phyloP scores from a whole-genome alignment of 257 asterid species.

The Hygrophila difformis region DNA sequence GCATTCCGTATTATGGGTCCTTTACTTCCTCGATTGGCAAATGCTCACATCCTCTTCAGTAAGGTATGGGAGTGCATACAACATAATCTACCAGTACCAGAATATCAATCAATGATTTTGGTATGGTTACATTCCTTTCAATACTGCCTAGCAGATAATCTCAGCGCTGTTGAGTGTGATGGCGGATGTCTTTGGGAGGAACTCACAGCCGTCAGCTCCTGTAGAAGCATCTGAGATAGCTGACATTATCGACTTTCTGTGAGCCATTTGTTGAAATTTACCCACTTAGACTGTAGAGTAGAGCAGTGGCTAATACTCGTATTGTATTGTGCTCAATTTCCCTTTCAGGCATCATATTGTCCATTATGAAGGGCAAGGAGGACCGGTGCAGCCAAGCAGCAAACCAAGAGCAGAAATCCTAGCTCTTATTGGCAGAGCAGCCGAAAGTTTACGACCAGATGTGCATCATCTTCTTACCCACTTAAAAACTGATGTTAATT shows the following conservation, averaged over 20 bases:
- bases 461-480: conserved; percentile 80
- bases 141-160: conserved; percentile 45
- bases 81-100: too few relatives aligned
- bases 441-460: conserved; percentile 78
- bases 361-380: too few relatives aligned
- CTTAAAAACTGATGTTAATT: conserved; percentile 60
- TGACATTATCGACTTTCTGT: conserved; percentile 43
- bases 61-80: conserved; percentile 61
- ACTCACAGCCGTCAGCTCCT: conserved; percentile 54
- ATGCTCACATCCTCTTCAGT: conserved; percentile 76
- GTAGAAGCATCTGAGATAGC: conserved; percentile 79
- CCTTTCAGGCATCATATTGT: conserved; percentile 30
- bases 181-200: conserved; percentile 93
- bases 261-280: conserved; percentile 76
- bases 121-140: too few relatives aligned
- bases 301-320: conserved; percentile 21
- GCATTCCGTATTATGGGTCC: conserved; percentile 97
- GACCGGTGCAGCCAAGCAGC: too few relatives aligned
- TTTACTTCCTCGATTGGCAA: conserved; percentile 85
- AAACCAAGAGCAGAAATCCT: conserved; percentile 41
- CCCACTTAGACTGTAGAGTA: conserved; percentile 93
- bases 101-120: too few relatives aligned
- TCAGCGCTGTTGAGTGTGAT: conserved; percentile 58
- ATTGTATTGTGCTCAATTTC: not conserved
- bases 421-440: conserved; percentile 70